Evolutionary conservation across 2,329 filamentous ascomycete species (phyloP).

Genomic region (Colletotrichum eremochloae): DNA sequence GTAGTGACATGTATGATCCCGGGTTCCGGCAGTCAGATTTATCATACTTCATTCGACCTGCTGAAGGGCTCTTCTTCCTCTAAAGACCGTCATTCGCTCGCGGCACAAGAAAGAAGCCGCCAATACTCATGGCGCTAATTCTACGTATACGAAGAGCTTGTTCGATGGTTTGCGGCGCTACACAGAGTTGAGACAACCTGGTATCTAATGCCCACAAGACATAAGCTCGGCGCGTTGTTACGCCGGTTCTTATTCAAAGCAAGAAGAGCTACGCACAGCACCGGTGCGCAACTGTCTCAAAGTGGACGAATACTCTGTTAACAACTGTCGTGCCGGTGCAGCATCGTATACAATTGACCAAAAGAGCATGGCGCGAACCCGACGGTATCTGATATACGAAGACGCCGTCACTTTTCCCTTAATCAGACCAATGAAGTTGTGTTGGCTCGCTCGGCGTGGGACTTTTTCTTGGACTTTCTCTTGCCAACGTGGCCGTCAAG

Average conservation of each 20-base stretch:
- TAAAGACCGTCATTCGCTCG: too few relatives aligned
- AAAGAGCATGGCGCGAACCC: neutral
- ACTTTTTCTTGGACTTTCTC: slow-evolving; percentile 3
- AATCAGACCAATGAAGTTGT: neutral
- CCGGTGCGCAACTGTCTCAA: neutral
- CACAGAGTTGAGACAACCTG: too few relatives aligned
- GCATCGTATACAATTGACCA: neutral
- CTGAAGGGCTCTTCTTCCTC: neutral
- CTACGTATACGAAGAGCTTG: neutral
- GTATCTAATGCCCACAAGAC: neutral
- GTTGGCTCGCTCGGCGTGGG: neutral
- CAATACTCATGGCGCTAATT: too few relatives aligned
- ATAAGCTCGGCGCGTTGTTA: neutral
- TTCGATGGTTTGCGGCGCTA: neutral
- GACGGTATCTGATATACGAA: neutral
- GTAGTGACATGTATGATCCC: neutral
- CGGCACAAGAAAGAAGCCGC: neutral
- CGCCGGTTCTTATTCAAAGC: neutral
- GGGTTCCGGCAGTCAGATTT: too few relatives aligned
- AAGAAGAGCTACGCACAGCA: neutral
- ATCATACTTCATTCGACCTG: neutral
- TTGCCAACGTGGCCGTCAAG: neutral
- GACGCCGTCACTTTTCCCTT: too few relatives aligned
- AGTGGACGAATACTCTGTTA: neutral
- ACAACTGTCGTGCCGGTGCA: neutral